A percentile compares a stretch with the other conserved stretches of the same genome.
These are phyloP conservation scores for Miamiensis avidus DNA, from an alignment of 169 alveolate genomes.

Conservation along the genomic window DNA sequence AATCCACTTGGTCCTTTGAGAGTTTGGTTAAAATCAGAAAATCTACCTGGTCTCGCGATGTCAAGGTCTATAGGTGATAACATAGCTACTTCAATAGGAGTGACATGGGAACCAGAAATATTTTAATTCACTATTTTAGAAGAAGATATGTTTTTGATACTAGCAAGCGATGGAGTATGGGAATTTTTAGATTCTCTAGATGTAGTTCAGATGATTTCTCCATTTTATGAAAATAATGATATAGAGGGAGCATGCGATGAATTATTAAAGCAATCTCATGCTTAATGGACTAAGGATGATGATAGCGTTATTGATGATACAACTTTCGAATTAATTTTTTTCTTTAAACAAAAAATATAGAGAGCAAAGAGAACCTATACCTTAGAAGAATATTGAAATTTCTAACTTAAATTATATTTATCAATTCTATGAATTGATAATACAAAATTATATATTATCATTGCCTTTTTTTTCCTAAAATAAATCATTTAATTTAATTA, in stretches of 20 bases:
- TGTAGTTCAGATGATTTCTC: constrained; percentile 58
- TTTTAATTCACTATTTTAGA: constrained; percentile 42
- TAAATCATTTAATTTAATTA: too few species aligned
- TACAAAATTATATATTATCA: too few species aligned
- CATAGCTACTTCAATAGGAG: constrained; percentile 72
- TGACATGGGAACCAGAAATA: constrained; percentile 72
- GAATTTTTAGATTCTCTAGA: constrained; percentile 79
- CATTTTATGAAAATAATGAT: constrained; percentile 57
- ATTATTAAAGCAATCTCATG: constrained; percentile 51
- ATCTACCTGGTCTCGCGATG: constrained; percentile 86
- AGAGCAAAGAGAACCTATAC: background rate
- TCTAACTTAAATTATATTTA: too few species aligned
- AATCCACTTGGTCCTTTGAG: constrained; percentile 81
- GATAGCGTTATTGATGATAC: constrained; percentile 87
- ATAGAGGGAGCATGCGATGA: constrained; percentile 67
- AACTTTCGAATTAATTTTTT: constrained; percentile 76
- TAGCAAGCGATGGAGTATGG: constrained; percentile 89
- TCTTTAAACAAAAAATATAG: constrained; percentile 17
- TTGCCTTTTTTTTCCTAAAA: too few species aligned
- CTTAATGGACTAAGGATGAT: constrained; percentile 62
- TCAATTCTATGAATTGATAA: too few species aligned
- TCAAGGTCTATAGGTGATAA: constrained; percentile 80
- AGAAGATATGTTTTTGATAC: constrained; percentile 71
- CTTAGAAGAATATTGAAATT: background rate
- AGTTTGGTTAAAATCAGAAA: constrained; percentile 74